phyloP scores from a whole-genome alignment of 352 stramenopile genomes.

The Pythium angustatum region DNA sequence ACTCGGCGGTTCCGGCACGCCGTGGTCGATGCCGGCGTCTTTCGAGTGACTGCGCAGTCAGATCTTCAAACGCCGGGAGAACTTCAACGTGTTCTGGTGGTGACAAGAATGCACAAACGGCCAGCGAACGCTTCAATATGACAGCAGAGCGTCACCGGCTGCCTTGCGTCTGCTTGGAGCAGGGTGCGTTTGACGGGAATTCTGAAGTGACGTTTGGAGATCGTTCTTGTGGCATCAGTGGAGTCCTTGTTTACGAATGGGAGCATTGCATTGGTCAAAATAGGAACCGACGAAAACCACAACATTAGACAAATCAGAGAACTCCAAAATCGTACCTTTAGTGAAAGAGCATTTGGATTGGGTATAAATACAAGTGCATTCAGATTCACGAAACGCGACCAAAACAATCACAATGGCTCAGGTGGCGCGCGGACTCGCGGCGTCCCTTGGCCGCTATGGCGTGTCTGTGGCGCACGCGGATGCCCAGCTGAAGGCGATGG shows the following conservation, averaged over 20 bases:
- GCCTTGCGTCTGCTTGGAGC: conserved; percentile 15
- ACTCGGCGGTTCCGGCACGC: too few relatives aligned
- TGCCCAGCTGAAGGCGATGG: conserved; percentile 72
- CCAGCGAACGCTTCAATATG: conserved; percentile 19
- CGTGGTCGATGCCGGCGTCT: too few relatives aligned
- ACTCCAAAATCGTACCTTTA: not conserved
- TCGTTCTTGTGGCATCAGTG: conserved; percentile 29
- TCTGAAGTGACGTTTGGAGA: conserved; percentile 31
- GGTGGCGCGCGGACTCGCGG: conserved; percentile 52
- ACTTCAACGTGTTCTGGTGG: conserved; percentile 28
- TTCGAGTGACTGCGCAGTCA: conserved; percentile 27
- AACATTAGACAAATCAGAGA: not conserved
- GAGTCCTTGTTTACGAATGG: not conserved
- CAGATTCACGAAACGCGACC: too few relatives aligned
- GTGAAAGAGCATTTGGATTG: not conserved
- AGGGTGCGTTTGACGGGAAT: conserved; percentile 17
- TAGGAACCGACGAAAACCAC: not conserved
- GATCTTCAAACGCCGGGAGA: not conserved
- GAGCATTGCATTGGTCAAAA: not conserved
- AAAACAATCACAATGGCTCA: conserved; percentile 45
- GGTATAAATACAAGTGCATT: not conserved
- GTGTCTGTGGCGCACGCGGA: conserved; percentile 48
- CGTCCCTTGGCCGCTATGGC: conserved; percentile 39
- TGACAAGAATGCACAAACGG: conserved; percentile 29
- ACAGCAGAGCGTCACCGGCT: conserved; percentile 23